Base-by-base conservation (phyloP, 352 stramenopile species). In the Peronospora tabacina region DNA sequence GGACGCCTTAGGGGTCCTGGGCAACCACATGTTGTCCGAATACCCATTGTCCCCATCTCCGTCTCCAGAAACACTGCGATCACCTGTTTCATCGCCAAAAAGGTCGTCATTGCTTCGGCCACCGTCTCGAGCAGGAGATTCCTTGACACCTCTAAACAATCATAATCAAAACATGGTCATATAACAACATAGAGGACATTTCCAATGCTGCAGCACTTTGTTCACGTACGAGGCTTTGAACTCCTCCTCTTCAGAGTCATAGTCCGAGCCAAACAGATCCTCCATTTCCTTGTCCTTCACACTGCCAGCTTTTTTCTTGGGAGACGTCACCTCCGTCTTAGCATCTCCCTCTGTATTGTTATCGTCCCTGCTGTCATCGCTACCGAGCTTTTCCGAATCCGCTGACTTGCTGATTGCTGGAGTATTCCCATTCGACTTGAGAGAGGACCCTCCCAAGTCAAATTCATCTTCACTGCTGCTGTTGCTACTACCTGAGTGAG, bases 201-300 rank as follows among this genome's bases (percentile, higher is more conserved):
- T 24, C 11, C 29, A 3, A 17, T 13, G 39, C 39, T 8, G n/a
- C 2, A 33, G 20, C 12, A 8, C 22, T 17, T 9, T 22, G 16
- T 3, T 6, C 11, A 70, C 74, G 51, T 82, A 87, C 76, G 74
- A 86, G 35, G 82, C 82, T 57, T 93, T 90, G 66, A 93, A 90
- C 49, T 93, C 82, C 42, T 93, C 82, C 52, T 91, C 81, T 44
- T 88, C 82, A 49, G 82, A 93, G 61, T 93, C 82, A 58, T 93
- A 93, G 52, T 93, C 82, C 32, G 82, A 93, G 42, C 82, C 82
- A 48, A 93, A 93, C 16, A 93, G 68, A n/a, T 93, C 82, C 46
- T 87, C 75, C 79, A 93, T 93, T 61, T 92, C 82, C 37, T 86
- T 82, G 44, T 85, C 75, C 26, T 88, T 90, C 12, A 71, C 24